These are phyloP conservation scores for Paracamarosporium sp. DNA, from an alignment of 2,329 filamentous ascomycete species.

Conservation along the genomic window DNA sequence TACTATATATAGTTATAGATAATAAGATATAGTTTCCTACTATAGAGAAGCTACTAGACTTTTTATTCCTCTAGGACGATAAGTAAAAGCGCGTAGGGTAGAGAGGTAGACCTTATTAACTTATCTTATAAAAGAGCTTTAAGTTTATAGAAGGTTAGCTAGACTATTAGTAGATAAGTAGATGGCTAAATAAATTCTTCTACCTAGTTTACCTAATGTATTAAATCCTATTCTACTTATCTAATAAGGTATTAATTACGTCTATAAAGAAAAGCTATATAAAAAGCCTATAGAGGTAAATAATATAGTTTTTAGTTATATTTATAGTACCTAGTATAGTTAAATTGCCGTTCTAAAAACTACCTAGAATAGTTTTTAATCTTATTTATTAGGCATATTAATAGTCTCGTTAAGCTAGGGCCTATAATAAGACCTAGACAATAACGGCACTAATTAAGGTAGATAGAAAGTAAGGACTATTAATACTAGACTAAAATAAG, in stretches of 20 bases:
- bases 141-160: conserved; percentile 2
- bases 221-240: conserved; percentile 5
- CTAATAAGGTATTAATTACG: neutral
- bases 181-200: conserved; percentile 7
- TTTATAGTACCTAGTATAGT: too few species aligned
- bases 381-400: neutral
- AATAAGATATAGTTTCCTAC: neutral
- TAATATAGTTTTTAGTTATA: too few species aligned
- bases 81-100: neutral
- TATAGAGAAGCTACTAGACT: neutral
- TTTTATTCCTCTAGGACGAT: neutral
- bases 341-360: neutral
- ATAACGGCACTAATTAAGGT: neutral
- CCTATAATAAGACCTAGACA: too few species aligned
- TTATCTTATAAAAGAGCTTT: neutral
- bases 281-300: too few species aligned
- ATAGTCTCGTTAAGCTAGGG: neutral
- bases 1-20: too few species aligned
- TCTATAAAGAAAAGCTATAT: too few species aligned
- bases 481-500: neutral
- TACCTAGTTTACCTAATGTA: conserved; percentile 7
- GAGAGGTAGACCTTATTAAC: neutral
- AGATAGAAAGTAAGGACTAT: too few species aligned
- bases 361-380: neutral
- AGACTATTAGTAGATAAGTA: conserved; percentile 1